Evolutionary conservation across 2,329 filamentous ascomycete species (phyloP), one percentile per base, ranked within the genome.

Genomic region (Claviceps africana): DNA sequence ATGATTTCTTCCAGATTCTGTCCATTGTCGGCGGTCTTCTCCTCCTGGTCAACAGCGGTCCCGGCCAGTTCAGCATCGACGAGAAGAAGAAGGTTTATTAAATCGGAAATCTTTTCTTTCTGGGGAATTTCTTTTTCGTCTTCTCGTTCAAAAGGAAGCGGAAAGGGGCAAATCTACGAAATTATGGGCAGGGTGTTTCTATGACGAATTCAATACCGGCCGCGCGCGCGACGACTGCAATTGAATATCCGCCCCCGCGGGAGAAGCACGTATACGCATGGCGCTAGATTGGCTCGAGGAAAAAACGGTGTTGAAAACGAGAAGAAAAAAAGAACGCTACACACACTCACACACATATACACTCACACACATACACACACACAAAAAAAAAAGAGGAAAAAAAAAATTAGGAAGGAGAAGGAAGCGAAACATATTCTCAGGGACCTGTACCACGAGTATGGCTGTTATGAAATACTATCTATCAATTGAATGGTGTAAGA

Each of bases 31-130:
- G 93, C 58, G 93, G 93, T 69, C 86, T 98, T 53, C 79, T 98
- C 54, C 83, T 98, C 59, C 81, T 98, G 59, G 90, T 97, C 73
- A 98, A 98, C 81, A 96, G 93, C 81, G 93, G 93, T 56, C 93
- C 93, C 10, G 93, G 93, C 57, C 90, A 95, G 70, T 86, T 97
- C 77, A 95, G 87, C 69, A 91, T 97, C 70, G 93, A 98, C 72
- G 93, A 98, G 82, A 98, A 98, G 87, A 98, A 98, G 83, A 98
- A 98, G 81, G 93, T 98, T 61, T 98, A 98, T 75, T 98, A 78
- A 60, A 52, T 45, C 7, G 25, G 28, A 17, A 33, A 19, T 9
- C 33, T 35, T 11, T 31, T 47, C 21, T 25, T 42, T 43, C 22
- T 43, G 17, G 15, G 35, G 35, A n/a, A 37, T n/a, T 37, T 37